Conservation (phyloP, 805 yeast species). For the Kluyveromyces wickerhamii region DNA sequence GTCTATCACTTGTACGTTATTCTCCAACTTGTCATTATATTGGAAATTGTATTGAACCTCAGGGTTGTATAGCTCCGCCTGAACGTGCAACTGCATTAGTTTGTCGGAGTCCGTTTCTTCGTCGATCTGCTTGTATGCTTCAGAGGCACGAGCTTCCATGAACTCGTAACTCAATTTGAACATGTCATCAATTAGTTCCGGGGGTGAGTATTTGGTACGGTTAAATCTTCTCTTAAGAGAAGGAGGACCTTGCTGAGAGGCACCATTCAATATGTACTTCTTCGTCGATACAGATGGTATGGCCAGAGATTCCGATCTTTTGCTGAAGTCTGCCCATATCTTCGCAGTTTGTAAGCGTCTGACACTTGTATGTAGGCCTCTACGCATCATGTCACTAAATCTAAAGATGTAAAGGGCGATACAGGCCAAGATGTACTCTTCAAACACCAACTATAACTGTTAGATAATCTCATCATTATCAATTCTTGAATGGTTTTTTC, state of each 20-base stretch:
- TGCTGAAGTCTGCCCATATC: constrained; percentile 25
- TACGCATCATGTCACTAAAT: constrained; percentile 14
- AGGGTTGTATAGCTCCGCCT: constrained; percentile 74
- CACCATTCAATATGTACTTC: constrained; percentile 30
- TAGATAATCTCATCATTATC: no score
- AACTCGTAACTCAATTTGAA: constrained; percentile 61
- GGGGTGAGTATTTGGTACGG: constrained; percentile 53
- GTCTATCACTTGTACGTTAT: constrained; percentile 45
- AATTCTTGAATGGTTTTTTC: no score
- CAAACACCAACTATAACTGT: no score
- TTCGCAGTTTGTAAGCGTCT: constrained; percentile 12
- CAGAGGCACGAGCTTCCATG: constrained; percentile 43
- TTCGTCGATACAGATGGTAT: constrained; percentile 21
- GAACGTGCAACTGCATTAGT: constrained; percentile 33
- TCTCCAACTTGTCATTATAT: constrained; percentile 33
- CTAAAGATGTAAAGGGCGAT: not conserved
- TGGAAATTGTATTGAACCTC: constrained; percentile 68
- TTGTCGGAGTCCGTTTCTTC: constrained; percentile 19
- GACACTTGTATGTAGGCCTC: constrained; percentile 16
- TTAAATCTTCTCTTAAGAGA: constrained; percentile 38
- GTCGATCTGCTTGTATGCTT: constrained; percentile 23
- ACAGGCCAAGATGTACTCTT: no score
- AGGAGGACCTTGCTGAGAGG: constrained; percentile 40
- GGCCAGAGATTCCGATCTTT: constrained; percentile 23
- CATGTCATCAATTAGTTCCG: constrained; percentile 60